Conservation (phyloP, 331 rosid genomes). For the Rhamnella rubrinervis region DNA sequence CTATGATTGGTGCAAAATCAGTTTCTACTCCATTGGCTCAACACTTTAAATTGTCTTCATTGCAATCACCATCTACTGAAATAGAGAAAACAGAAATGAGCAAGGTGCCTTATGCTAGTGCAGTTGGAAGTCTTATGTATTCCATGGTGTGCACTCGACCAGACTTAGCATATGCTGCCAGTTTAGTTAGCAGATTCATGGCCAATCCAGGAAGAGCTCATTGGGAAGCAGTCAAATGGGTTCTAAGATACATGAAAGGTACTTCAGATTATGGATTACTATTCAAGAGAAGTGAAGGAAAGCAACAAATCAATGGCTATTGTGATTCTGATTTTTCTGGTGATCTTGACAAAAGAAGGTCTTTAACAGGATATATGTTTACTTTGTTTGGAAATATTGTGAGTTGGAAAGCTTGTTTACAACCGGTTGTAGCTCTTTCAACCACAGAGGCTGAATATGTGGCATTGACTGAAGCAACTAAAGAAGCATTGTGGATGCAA, state of each 20-base stretch:
- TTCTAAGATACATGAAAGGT: neutral
- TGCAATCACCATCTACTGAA: neutral
- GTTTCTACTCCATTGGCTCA: too few species aligned
- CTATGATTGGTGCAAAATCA: too few species aligned
- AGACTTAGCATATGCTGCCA: neutral
- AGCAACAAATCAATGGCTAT: neutral
- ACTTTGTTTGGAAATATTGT: neutral
- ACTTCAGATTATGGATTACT: neutral
- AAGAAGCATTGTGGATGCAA: neutral
- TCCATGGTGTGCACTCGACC: neutral
- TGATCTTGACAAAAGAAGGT: neutral
- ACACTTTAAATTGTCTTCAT: neutral
- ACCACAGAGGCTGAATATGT: neutral
- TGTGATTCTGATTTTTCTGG: neutral
- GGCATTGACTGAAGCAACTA: neutral
- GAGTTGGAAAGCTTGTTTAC: neutral
- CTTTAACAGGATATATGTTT: neutral
- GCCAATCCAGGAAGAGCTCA: neutral
- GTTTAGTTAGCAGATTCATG: neutral
- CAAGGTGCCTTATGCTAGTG: neutral
- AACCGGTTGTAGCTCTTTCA: neutral
- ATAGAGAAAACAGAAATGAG: neutral
- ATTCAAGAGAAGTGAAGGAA: neutral
- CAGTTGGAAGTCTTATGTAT: neutral
- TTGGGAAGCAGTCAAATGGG: neutral